Conservation (phyloP, 2,329 filamentous ascomycete species). For the Paramyrothecium roridum region DNA sequence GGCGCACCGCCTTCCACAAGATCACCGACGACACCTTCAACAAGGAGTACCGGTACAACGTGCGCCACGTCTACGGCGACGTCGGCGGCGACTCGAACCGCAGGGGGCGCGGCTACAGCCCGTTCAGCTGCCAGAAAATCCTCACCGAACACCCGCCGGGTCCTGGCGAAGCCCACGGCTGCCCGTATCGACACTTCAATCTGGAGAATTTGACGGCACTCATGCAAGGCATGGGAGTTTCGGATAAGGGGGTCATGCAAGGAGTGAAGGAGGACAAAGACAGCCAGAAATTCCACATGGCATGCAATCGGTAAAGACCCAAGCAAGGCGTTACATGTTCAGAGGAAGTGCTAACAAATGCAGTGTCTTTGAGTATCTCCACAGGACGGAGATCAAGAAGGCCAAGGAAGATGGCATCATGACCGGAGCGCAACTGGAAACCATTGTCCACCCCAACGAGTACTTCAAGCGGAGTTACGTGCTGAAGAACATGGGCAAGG, state of each 20-base stretch:
- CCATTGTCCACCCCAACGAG: constrained; percentile 94
- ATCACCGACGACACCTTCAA: constrained; percentile 94
- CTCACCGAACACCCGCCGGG: constrained; percentile 85
- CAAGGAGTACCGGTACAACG: constrained; percentile 96
- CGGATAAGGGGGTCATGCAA: constrained; percentile 72
- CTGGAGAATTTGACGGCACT: constrained; percentile 79
- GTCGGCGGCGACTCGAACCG: constrained; percentile 90
- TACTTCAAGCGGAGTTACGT: constrained; percentile 96
- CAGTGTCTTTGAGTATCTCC: constrained; percentile 82
- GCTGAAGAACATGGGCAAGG: constrained; percentile 71
- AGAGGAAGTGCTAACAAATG: not conserved
- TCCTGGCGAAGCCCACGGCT: constrained; percentile 88
- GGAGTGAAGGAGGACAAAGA: constrained; percentile 87
- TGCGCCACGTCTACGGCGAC: constrained; percentile 92
- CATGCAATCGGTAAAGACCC: constrained; percentile 73
- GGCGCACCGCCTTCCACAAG: constrained; percentile 81
- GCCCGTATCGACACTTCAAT: constrained; percentile 90
- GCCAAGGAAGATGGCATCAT: constrained; percentile 73
- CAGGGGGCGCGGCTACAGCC: constrained; percentile 81
- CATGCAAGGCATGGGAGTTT: constrained; percentile 75
- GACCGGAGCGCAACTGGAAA: constrained; percentile 78
- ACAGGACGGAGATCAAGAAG: constrained; percentile 74
- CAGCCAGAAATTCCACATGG: constrained; percentile 87
- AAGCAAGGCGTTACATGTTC: not conserved
- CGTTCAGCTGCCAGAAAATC: constrained; percentile 93